Evolutionary conservation across 2,329 filamentous ascomycete species (phyloP).

Genomic region (Aspergillus melleus): DNA sequence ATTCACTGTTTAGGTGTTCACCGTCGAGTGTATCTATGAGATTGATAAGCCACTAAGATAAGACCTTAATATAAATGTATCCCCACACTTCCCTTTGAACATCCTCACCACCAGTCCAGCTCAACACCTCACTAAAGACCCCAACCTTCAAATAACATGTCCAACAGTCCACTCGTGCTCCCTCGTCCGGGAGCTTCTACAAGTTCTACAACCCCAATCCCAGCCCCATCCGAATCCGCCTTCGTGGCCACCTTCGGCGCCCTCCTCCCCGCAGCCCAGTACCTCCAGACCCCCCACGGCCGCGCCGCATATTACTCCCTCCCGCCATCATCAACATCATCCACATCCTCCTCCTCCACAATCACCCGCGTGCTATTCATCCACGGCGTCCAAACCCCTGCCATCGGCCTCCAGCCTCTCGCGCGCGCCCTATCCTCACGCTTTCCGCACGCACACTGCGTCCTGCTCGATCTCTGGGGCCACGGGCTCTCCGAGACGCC

Average conservation of each 20-base stretch:
- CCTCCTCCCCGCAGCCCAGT: conserved; percentile 22
- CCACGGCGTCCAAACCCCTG: conserved; percentile 55
- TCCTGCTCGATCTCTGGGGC: conserved; percentile 54
- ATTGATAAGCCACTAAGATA: no score
- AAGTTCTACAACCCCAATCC: conserved; percentile 10
- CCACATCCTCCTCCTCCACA: neutral
- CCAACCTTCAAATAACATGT: conserved; percentile 4
- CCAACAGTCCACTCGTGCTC: conserved; percentile 14
- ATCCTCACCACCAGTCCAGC: no score
- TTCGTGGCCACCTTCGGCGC: conserved; percentile 26
- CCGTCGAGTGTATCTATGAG: no score
- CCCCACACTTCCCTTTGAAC: no score
- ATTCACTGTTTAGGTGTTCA: no score
- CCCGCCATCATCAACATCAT: neutral
- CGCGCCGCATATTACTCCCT: conserved; percentile 23
- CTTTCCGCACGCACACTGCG: conserved; percentile 41
- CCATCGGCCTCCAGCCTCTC: conserved; percentile 50
- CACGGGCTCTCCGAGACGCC: conserved; percentile 56
- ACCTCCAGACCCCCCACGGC: conserved; percentile 19
- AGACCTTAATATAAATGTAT: no score
- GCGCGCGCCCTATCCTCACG: conserved; percentile 34
- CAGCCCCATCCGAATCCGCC: conserved; percentile 23
- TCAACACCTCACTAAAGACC: no score
- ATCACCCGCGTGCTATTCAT: conserved; percentile 44
- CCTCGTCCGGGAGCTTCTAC: conserved; percentile 18